These are phyloP conservation scores for Paraphaeosphaeria sporulosa DNA, from an alignment of 2,329 filamentous ascomycete species.

Conservation along the genomic window DNA sequence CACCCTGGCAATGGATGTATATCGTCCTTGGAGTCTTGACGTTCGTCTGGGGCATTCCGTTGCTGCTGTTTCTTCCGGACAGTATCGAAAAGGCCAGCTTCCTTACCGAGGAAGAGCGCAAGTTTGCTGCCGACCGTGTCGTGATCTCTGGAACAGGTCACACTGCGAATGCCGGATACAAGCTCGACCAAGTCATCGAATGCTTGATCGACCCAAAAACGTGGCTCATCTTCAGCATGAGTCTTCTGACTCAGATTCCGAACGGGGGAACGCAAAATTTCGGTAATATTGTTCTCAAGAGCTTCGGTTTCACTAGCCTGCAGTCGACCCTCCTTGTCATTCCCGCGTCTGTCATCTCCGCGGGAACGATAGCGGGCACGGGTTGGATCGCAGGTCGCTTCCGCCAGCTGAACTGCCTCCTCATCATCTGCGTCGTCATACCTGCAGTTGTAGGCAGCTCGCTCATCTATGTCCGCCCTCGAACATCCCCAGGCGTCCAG, in stretches of 20 bases:
- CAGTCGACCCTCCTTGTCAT: conserved; percentile 44
- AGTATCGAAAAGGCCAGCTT: conserved; percentile 44
- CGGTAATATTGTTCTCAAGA: conserved; percentile 52
- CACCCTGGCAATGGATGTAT: conserved; percentile 33
- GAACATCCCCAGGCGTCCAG: conserved; percentile 24
- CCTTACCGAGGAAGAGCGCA: conserved; percentile 30
- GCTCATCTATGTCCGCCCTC: conserved; percentile 22
- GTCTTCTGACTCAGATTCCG: conserved; percentile 23
- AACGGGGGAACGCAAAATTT: conserved; percentile 30
- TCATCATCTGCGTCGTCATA: conserved; percentile 24
- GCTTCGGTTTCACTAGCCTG: conserved; percentile 52
- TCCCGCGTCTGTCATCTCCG: conserved; percentile 27
- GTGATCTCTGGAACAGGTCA: conserved; percentile 28
- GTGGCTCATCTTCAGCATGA: conserved; percentile 28
- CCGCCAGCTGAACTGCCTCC: conserved; percentile 24
- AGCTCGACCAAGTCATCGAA: conserved; percentile 24
- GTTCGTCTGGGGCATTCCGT: conserved; percentile 29
- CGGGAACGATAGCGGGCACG: conserved; percentile 22
- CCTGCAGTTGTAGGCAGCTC: conserved; percentile 24
- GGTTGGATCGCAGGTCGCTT: conserved; percentile 26
- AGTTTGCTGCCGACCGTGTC: conserved; percentile 36
- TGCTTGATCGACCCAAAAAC: conserved; percentile 27
- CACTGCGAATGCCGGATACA: conserved; percentile 27
- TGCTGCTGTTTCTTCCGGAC: conserved; percentile 54
- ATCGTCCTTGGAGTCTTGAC: conserved; percentile 39